These are phyloP conservation scores for Trichosanthes truncata DNA, from an alignment of 306 rosid genomes.

Conservation along the genomic window DNA sequence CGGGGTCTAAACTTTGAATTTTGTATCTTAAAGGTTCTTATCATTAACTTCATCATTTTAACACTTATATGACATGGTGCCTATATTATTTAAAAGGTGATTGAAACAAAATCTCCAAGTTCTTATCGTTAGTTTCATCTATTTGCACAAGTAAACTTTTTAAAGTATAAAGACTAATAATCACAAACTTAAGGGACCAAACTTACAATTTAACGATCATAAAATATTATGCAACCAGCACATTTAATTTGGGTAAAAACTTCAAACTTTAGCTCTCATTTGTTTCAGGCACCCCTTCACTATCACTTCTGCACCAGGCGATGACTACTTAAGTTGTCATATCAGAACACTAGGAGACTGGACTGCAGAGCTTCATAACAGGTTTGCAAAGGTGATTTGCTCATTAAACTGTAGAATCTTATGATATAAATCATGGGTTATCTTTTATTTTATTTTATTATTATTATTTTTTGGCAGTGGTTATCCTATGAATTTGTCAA, in stretches of 20 bases:
- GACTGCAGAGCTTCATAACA: constrained; percentile 65
- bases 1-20: too few relatives aligned
- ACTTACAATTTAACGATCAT: not conserved
- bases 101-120: not conserved
- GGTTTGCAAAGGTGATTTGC: constrained; percentile 43
- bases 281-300: constrained; percentile 83
- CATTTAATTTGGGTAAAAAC: not conserved
- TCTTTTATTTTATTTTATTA: too few relatives aligned
- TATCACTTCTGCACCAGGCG: constrained; percentile 95
- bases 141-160: not conserved
- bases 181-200: not conserved
- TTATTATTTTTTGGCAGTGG: too few relatives aligned
- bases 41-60: too few relatives aligned
- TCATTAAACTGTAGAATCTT: not conserved
- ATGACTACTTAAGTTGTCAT: constrained; percentile 82
- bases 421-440: not conserved
- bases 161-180: not conserved
- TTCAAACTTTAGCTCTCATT: not conserved
- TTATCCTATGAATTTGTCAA: too few relatives aligned
- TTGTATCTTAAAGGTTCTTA: too few relatives aligned
- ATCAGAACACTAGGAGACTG: constrained; percentile 75
- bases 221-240: not conserved
- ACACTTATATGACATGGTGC: too few relatives aligned
- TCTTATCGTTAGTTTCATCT: too few relatives aligned
- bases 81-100: too few relatives aligned